phyloP scores from a whole-genome alignment of 805 yeast genomes.

The Suhomyces canberraensis region DNA sequence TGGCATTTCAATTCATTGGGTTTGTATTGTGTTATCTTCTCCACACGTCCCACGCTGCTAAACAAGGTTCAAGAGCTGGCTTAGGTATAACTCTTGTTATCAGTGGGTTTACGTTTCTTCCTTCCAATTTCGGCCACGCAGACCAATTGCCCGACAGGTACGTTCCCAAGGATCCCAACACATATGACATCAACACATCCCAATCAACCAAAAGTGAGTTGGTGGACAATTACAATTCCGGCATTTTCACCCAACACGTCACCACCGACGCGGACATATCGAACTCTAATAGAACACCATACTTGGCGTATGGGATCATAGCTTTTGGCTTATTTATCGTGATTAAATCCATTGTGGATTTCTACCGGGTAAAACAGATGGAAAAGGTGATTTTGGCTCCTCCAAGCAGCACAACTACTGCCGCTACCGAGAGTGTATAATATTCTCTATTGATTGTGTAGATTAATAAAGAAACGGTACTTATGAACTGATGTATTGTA shows the following conservation, averaged over 20 bases:
- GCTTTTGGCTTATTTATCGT: conserved; percentile 66
- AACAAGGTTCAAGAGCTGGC: conserved; percentile 92
- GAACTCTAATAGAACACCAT: conserved; percentile 55
- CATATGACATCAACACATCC: conserved; percentile 27
- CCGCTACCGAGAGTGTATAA: neutral
- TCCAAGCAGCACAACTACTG: conserved; percentile 17
- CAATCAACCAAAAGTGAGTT: conserved; percentile 24
- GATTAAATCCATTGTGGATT: conserved; percentile 67
- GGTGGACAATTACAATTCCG: conserved; percentile 30
- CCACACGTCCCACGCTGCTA: conserved; percentile 96
- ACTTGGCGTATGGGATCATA: conserved; percentile 61
- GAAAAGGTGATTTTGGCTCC: conserved; percentile 60
- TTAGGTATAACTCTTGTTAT: conserved; percentile 79
- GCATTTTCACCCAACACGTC: conserved; percentile 30
- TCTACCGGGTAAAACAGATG: conserved; percentile 69
- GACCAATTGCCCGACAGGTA: conserved; percentile 31
- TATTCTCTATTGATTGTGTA: neutral
- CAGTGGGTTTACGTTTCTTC: conserved; percentile 47
- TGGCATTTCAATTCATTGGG: conserved; percentile 93
- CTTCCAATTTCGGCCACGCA: conserved; percentile 38
- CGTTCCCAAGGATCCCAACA: conserved; percentile 34
- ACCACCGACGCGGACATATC: conserved; percentile 41
- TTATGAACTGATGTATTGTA: neutral
- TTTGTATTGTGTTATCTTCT: conserved; percentile 84
- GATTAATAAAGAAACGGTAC: neutral